A percentile compares a stretch with the other conserved stretches of the same genome.
Conservation (phyloP, 345 rosid genomes). For the Isatis tinctoria region DNA sequence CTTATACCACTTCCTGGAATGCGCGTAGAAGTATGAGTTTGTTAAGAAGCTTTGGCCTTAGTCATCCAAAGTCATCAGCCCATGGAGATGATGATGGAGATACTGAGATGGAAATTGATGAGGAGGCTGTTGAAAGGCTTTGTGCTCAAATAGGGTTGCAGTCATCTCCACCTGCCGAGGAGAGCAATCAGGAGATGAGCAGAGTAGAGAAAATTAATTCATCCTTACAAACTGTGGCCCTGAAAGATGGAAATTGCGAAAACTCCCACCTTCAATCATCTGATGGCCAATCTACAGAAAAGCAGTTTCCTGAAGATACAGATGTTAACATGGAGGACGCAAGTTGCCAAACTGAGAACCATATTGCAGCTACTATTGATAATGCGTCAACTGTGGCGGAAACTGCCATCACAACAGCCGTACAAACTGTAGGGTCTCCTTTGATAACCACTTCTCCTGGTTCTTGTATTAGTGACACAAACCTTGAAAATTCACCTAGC, state of each 20-base stretch:
- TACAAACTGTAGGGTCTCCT: constrained; percentile 22
- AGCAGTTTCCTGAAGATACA: constrained; percentile 41
- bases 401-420: constrained; percentile 4
- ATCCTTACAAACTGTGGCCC: constrained; percentile 19
- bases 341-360: constrained; percentile 41
- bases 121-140: constrained; percentile 85
- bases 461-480: constrained; percentile 7
- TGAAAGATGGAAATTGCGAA: constrained; percentile 24
- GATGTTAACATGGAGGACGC: constrained; percentile 72
- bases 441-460: neutral
- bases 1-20: constrained; percentile 69
- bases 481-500: constrained; percentile 17
- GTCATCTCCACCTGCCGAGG: constrained; percentile 37
- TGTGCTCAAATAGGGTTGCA: constrained; percentile 53
- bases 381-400: constrained; percentile 29
- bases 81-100: constrained; percentile 88
- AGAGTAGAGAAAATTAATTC: constrained; percentile 29
- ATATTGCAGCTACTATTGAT: constrained; percentile 22
- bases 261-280: constrained; percentile 23
- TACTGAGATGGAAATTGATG: constrained; percentile 99
- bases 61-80: constrained; percentile 61
- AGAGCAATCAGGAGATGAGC: constrained; percentile 23
- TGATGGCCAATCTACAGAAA: constrained; percentile 25
- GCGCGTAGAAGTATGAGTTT: constrained; percentile 88
- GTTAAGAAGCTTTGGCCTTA: constrained; percentile 68